Evolutionary conservation across 306 rosid genomes (phyloP).

Genomic region (Vigna nakashimae): DNA sequence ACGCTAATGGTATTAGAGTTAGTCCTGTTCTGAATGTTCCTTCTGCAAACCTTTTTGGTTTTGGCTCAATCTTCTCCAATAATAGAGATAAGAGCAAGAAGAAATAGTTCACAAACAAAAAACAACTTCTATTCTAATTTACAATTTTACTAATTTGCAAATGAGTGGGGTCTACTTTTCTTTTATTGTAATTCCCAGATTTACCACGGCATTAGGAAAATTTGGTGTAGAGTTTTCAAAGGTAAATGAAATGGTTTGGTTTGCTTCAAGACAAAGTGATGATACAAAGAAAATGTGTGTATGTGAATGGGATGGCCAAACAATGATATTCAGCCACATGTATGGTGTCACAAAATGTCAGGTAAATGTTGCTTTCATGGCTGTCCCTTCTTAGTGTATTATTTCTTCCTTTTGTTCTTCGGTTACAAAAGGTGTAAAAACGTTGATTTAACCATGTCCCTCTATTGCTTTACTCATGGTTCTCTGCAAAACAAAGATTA

Average conservation of each 20-base stretch:
- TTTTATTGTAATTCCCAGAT: slow-evolving; percentile 25
- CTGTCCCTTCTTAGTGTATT: slow-evolving; percentile 52
- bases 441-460: slow-evolving; percentile 33
- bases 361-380: slow-evolving; percentile 64
- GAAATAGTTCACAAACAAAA: slow-evolving; percentile 47
- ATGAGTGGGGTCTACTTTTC: slow-evolving; percentile 38
- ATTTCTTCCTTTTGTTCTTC: slow-evolving; percentile 43
- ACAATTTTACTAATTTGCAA: slow-evolving; percentile 45
- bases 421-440: slow-evolving; percentile 52
- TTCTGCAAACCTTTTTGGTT: slow-evolving; percentile 68
- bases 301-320: slow-evolving; percentile 47
- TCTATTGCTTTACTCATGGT: not conserved
- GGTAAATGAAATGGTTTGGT: slow-evolving; percentile 41
- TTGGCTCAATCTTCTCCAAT: slow-evolving; percentile 79
- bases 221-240: slow-evolving; percentile 40
- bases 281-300: slow-evolving; percentile 13
- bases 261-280: slow-evolving; percentile 44
- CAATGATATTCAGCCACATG: slow-evolving; percentile 63
- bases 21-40: slow-evolving; percentile 80
- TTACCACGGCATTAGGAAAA: slow-evolving; percentile 44
- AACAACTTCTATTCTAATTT: not conserved
- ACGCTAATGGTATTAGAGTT: slow-evolving; percentile 58
- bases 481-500: slow-evolving; percentile 2
- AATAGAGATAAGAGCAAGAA: slow-evolving; percentile 70
- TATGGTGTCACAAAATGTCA: slow-evolving; percentile 62